These are phyloP conservation scores for Pelargonium myrrhifolium DNA, from an alignment of 441 rosid genomes.

Conservation along the genomic window DNA sequence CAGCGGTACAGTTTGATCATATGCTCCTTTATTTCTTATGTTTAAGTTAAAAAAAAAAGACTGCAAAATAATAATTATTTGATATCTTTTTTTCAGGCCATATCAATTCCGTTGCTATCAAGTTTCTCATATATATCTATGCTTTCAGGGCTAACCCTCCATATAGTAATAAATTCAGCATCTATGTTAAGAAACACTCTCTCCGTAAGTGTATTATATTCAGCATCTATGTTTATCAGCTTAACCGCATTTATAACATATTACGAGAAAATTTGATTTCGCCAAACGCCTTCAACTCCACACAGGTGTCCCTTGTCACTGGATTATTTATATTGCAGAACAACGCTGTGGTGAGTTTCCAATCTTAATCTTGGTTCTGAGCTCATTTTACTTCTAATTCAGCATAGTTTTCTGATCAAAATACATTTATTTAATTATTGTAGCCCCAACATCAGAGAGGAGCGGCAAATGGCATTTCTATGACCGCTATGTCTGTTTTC, in stretches of 20 bases:
- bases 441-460: slow-evolving; percentile 59
- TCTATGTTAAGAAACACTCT: slow-evolving; percentile 45
- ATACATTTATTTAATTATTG: not conserved
- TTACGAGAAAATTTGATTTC: not conserved
- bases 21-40: slow-evolving; percentile 1
- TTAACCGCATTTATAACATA: not conserved
- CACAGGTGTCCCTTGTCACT: slow-evolving; percentile 40
- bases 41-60: not conserved
- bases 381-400: not conserved
- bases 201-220: slow-evolving; percentile 38
- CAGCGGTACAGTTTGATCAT: slow-evolving; percentile 39
- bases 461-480: slow-evolving; percentile 68
- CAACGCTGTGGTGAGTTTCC: slow-evolving; percentile 46
- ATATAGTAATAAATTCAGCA: slow-evolving; percentile 39
- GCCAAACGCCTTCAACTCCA: not conserved
- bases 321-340: slow-evolving; percentile 52
- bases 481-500: slow-evolving; percentile 69
- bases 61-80: not conserved
- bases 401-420: not conserved
- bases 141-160: slow-evolving; percentile 51
- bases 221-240: not conserved
- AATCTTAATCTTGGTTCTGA: not conserved
- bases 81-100: slow-evolving; percentile 31
- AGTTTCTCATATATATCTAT: slow-evolving; percentile 52
- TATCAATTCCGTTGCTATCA: slow-evolving; percentile 49